Conservation (phyloP, 2,329 filamentous ascomycete genomes). For the Alternaria dauci region DNA sequence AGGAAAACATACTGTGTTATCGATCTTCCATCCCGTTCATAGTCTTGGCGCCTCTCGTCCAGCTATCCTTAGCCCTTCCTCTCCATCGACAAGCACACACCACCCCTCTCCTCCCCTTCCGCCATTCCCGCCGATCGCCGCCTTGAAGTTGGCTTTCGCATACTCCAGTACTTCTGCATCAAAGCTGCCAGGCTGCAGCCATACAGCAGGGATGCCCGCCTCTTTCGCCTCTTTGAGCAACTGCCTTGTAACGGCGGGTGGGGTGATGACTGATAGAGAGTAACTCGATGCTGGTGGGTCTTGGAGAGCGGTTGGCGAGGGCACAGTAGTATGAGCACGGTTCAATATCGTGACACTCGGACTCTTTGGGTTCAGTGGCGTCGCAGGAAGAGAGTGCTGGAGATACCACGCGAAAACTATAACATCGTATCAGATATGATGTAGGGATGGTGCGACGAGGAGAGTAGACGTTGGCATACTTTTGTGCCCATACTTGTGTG, state of each 20-base stretch:
- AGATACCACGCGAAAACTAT: slow-evolving; percentile 94
- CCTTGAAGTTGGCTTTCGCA: slow-evolving; percentile 73
- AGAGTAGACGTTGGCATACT: slow-evolving; percentile 60
- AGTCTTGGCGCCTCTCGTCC: slow-evolving; percentile 47
- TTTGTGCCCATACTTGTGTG: slow-evolving; percentile 87
- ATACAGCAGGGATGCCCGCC: slow-evolving; percentile 70
- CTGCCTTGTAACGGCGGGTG: slow-evolving; percentile 76
- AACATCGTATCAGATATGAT: not conserved
- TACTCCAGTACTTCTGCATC: slow-evolving; percentile 77
- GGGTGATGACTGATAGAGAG: slow-evolving; percentile 85
- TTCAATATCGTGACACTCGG: slow-evolving; percentile 69
- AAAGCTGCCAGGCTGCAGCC: slow-evolving; percentile 86
- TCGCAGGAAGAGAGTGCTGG: slow-evolving; percentile 75
- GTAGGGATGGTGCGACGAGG: not conserved
- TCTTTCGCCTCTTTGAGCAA: slow-evolving; percentile 78
- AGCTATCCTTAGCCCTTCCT: slow-evolving; percentile 46
- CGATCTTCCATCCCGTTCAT: slow-evolving; percentile 16
- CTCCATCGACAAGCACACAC: slow-evolving; percentile 55
- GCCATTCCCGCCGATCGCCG: slow-evolving; percentile 66
- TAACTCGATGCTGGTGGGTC: slow-evolving; percentile 64
- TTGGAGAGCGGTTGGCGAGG: slow-evolving; percentile 71
- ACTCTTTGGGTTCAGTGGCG: slow-evolving; percentile 81
- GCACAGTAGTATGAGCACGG: slow-evolving; percentile 68
- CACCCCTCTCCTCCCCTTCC: slow-evolving; percentile 49
- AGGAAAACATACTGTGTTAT: not conserved